These are phyloP conservation scores for Pluteus cervinus DNA, from an alignment of 768 basidiomycete genomes.

Conservation along the genomic window DNA sequence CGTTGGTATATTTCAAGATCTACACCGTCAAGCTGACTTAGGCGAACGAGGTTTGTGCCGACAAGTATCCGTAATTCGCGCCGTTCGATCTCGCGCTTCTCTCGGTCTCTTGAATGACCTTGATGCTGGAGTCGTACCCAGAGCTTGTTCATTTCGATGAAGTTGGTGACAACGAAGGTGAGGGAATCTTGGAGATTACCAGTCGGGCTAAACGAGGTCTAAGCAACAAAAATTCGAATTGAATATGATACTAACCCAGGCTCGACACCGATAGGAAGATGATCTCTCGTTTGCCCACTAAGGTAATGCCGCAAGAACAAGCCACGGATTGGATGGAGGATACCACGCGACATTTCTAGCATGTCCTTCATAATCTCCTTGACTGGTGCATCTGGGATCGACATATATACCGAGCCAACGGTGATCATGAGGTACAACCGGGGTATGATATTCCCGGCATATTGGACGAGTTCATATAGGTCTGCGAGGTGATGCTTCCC, in stretches of 20 bases:
- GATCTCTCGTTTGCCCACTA: constrained; percentile 92
- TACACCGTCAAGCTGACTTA: constrained; percentile 94
- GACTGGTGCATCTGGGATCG: constrained; percentile 91
- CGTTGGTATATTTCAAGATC: constrained; percentile 88
- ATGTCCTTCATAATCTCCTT: constrained; percentile 99
- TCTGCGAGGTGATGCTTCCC: constrained; percentile 95
- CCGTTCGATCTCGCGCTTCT: constrained; percentile 95
- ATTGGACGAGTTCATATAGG: constrained; percentile 99
- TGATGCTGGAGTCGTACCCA: constrained; percentile 99
- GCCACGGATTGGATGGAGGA: constrained; percentile 94
- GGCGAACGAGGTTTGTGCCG: constrained; percentile 93
- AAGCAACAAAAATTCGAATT: constrained; percentile 3
- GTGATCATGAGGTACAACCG: constrained; percentile 98
- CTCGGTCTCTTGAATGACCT: constrained; percentile 93
- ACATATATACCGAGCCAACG: constrained; percentile 99
- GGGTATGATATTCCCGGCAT: constrained; percentile 93
- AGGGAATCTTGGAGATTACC: constrained; percentile 96
- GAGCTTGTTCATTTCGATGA: constrained; percentile 99
- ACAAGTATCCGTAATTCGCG: constrained; percentile 93
- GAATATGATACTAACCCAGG: constrained; percentile 49
- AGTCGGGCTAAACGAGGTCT: constrained; percentile 45
- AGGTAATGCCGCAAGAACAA: constrained; percentile 95
- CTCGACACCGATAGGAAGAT: constrained; percentile 85
- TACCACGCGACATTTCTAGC: constrained; percentile 99
- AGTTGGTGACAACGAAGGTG: constrained; percentile 93